Percentiles rank a stretch among this genome's conserved stretches.
These are phyloP conservation scores for Penicillium odoratum DNA, from an alignment of 495 filamentous ascomycete species.

Conservation along the genomic window DNA sequence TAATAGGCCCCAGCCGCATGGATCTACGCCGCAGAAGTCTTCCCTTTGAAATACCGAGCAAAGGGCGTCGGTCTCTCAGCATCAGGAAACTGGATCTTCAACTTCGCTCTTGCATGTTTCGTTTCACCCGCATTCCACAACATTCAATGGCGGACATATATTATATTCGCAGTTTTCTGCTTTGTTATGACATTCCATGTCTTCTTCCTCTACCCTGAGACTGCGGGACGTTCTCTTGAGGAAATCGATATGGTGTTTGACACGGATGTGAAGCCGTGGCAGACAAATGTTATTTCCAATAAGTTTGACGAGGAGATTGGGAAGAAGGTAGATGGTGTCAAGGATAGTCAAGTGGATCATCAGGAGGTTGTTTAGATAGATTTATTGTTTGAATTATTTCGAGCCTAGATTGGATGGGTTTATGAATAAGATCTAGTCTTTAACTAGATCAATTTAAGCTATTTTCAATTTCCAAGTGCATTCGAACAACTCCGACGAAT, in stretches of 20 bases:
- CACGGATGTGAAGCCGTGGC: conserved; percentile 31
- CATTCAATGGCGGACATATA: conserved; percentile 71
- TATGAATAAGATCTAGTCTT: no score
- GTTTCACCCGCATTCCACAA: conserved; percentile 69
- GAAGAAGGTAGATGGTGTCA: conserved; percentile 3
- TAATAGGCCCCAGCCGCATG: conserved; percentile 64
- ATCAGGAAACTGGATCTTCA: conserved; percentile 74
- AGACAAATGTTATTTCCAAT: conserved; percentile 23
- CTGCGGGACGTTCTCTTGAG: conserved; percentile 67
- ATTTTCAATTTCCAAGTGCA: no score
- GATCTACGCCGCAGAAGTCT: conserved; percentile 77
- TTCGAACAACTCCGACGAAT: no score
- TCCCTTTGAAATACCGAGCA: conserved; percentile 71
- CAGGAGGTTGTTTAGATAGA: conserved; percentile 12
- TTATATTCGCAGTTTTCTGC: conserved; percentile 74
- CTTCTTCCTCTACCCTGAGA: conserved; percentile 72
- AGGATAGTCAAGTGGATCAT: conserved; percentile 12
- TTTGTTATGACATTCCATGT: conserved; percentile 61
- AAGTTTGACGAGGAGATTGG: conserved; percentile 32
- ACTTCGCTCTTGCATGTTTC: conserved; percentile 71
- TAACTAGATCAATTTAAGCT: no score
- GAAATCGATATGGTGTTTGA: conserved; percentile 57
- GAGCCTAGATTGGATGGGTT: background rate
- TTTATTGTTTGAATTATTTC: no score
- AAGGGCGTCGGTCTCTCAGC: conserved; percentile 68